Evolutionary conservation across 768 basidiomycete species (phyloP).

Genomic region (Boletellus sp.): DNA sequence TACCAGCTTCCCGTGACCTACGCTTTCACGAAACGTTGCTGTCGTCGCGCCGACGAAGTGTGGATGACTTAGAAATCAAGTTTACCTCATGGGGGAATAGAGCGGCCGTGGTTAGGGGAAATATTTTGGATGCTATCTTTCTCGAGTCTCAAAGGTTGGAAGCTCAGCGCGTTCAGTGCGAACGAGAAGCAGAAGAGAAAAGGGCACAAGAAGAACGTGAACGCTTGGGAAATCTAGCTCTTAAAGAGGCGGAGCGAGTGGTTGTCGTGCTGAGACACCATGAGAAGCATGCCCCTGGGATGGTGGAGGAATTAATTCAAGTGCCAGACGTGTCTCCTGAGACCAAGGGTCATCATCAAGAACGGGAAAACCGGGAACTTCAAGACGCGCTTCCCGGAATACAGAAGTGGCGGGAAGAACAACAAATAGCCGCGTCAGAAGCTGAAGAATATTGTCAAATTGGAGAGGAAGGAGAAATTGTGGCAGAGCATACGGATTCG

Average conservation of each 20-base stretch:
- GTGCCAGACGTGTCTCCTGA: slow-evolving; percentile 20
- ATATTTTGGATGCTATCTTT: slow-evolving; percentile 39
- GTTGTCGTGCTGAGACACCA: slow-evolving; percentile 27
- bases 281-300: slow-evolving; percentile 16
- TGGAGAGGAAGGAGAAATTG: slow-evolving; percentile 1
- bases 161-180: slow-evolving; percentile 29
- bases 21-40: slow-evolving; percentile 47
- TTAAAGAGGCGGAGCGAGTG: slow-evolving; percentile 32
- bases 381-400: neutral
- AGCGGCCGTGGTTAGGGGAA: slow-evolving; percentile 28
- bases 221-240: slow-evolving; percentile 35
- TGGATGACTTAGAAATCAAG: slow-evolving; percentile 50
- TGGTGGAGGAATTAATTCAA: slow-evolving; percentile 3
- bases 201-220: slow-evolving; percentile 15
- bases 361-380: slow-evolving; percentile 10
- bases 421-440: neutral
- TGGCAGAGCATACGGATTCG: neutral
- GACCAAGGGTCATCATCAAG: slow-evolving; percentile 23
- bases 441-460: neutral
- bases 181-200: slow-evolving; percentile 26
- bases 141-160: slow-evolving; percentile 42
- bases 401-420: neutral
- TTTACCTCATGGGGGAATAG: slow-evolving; percentile 48
- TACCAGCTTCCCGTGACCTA: slow-evolving; percentile 41
- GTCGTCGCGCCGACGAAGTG: slow-evolving; percentile 43